Percentiles rank a stretch among this genome's conserved stretches.
Conservation (phyloP, 1,284 basidiomycete species). For the Heterobasidion occidentale region DNA sequence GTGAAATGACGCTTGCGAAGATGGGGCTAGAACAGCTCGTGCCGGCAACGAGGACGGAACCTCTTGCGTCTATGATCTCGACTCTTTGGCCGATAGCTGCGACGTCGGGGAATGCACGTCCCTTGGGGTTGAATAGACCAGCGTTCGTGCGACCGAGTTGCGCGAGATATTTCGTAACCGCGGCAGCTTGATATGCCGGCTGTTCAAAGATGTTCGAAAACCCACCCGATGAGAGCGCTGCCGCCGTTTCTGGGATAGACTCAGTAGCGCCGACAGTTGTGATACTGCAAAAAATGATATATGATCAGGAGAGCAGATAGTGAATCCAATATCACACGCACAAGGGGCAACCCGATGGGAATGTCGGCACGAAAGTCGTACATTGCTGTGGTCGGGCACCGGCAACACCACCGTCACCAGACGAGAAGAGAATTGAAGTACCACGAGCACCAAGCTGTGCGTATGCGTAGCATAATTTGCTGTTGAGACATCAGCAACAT, state of each 20-base stretch:
- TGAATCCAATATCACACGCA: constrained; percentile 14
- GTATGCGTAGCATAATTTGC: constrained; percentile 47
- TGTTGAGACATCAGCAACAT: not conserved
- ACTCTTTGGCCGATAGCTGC: constrained; percentile 29
- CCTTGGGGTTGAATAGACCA: constrained; percentile 3
- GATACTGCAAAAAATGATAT: constrained; percentile 39
- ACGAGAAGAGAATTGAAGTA: constrained; percentile 54
- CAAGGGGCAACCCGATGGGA: constrained; percentile 49
- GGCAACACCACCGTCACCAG: constrained; percentile 61
- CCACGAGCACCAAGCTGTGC: constrained; percentile 55
- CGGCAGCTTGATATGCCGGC: constrained; percentile 28
- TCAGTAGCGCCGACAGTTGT: constrained; percentile 51
- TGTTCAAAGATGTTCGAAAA: constrained; percentile 25
- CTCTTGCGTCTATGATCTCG: constrained; percentile 20
- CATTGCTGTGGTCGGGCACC: constrained; percentile 36
- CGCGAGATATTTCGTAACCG: not conserved
- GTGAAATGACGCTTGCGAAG: constrained; percentile 39
- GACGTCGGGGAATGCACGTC: constrained; percentile 27
- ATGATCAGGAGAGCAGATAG: constrained; percentile 16
- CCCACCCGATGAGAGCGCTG: constrained; percentile 6
- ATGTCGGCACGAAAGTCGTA: constrained; percentile 56
- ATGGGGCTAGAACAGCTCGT: constrained; percentile 49
- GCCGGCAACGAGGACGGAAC: constrained; percentile 30
- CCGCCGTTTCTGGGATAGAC: constrained; percentile 43
- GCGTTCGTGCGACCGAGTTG: not conserved